Evolutionary conservation across 768 basidiomycete species (phyloP), one percentile per base, ranked within the genome.

Genomic region (Mycena olivaceomarginata): DNA sequence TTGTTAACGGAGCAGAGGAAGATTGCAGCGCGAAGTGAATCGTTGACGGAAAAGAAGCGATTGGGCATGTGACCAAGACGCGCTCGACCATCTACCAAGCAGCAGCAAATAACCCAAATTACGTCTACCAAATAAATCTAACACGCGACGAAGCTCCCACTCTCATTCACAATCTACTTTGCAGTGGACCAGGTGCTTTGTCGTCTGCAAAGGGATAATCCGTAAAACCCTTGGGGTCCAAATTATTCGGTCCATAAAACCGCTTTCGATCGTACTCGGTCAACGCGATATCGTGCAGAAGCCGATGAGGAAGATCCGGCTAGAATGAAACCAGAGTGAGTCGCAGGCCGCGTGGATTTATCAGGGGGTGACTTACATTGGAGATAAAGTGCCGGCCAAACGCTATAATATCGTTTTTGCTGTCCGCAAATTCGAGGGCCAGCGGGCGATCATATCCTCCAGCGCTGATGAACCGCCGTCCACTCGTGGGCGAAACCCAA

Each of bases 391-490:
- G 83, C 77, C 5, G 86, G 13, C 74, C 77, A 53, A 78, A 78
- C 8, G 74, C 77, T 13, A 78, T 64, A 12, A 78, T 39, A 22
- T 78, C 74, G 70, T 72, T 66, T 7, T 67, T 68, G 1, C 69
- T 76, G 1, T 85, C 85, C 0, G 82, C 86, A 0, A 67, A 77
- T 43, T 77, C 71, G 9, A 85, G 53, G 0, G 85, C 86, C 0
- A 68, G 80, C 53, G 83, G 77, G 20, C 84, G 82, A 5, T 82
- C 82, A 51, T 84, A 84, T 6, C 82, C 81, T 9, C 80, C 78
- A 65, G 87, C 82, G 77, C 66, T 60, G 12, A 74, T 69, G 37
- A 68, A 63, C 15, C 59, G 66, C 6, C 73, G 66, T 4, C 46
- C 56, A 46, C 62, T 40, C 5, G 15, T 3, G 8, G 46, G 45